phyloP scores from a whole-genome alignment of 2,329 filamentous ascomycete genomes.

The Tympanopsis confertula region DNA sequence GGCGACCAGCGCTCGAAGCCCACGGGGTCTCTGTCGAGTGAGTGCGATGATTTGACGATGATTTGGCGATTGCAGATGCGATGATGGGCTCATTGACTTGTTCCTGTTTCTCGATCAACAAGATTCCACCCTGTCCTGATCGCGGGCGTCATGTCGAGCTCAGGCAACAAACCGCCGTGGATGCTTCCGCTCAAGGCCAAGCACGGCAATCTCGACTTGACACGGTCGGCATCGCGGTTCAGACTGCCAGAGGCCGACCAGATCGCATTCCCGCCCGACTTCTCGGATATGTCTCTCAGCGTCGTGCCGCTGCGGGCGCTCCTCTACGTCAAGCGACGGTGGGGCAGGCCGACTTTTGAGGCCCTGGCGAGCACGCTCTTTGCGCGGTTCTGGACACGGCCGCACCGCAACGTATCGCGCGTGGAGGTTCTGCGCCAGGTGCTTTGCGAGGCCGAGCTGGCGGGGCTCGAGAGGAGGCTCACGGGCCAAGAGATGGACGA shows the following conservation, averaged over 20 bases:
- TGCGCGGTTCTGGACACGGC: slow-evolving; percentile 48
- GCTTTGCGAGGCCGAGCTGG: slow-evolving; percentile 15
- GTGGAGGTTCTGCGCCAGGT: slow-evolving; percentile 35
- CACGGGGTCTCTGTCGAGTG: slow-evolving; percentile 58
- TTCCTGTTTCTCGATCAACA: slow-evolving; percentile 3
- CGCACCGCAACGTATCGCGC: slow-evolving; percentile 45
- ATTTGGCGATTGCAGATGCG: not conserved
- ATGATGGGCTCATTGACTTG: not conserved
- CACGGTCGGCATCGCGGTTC: slow-evolving; percentile 23
- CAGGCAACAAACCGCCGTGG: slow-evolving; percentile 49
- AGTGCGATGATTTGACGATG: slow-evolving; percentile 11
- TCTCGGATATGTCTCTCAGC: slow-evolving; percentile 30
- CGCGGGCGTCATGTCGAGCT: slow-evolving; percentile 49
- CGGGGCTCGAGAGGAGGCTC: slow-evolving; percentile 22
- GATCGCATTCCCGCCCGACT: slow-evolving; percentile 25
- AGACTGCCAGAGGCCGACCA: slow-evolving; percentile 15
- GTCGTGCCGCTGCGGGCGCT: slow-evolving; percentile 52
- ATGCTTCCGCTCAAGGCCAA: slow-evolving; percentile 52
- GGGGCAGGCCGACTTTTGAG: slow-evolving; percentile 35
- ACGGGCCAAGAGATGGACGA: slow-evolving; percentile 33
- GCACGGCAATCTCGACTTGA: slow-evolving; percentile 34
- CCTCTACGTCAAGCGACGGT: slow-evolving; percentile 51
- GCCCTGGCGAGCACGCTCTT: slow-evolving; percentile 42
- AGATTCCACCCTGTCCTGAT: slow-evolving; percentile 66
- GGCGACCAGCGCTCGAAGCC: slow-evolving; percentile 37